Conservation (phyloP, 2,329 filamentous ascomycete species). For the Diplodia seriata region DNA sequence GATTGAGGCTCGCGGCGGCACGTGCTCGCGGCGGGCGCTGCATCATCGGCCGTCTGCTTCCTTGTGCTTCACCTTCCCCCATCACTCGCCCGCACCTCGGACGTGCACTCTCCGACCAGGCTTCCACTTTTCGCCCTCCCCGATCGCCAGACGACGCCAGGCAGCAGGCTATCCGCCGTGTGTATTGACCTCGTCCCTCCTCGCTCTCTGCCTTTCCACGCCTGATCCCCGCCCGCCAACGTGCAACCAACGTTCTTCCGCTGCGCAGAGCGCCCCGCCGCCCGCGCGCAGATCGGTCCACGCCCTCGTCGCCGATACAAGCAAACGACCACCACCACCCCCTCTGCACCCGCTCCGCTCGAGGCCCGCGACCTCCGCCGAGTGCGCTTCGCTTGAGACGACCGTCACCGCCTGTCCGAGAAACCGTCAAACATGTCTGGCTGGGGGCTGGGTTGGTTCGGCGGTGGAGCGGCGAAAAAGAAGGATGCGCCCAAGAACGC, state of each 20-base stretch:
- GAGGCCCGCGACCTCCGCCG: not conserved
- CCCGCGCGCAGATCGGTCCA: conserved; percentile 21
- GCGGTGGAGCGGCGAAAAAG: conserved; percentile 81
- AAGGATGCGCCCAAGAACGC: conserved; percentile 97
- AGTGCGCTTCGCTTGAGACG: conserved; percentile 9
- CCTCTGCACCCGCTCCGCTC: not conserved
- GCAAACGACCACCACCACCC: not conserved
- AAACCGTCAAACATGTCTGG: conserved; percentile 43
- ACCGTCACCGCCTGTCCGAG: not conserved
- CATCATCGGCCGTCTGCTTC: conserved; percentile 29
- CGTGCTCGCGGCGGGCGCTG: conserved; percentile 25
- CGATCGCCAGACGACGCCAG: not conserved
- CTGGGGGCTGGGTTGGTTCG: conserved; percentile 78
- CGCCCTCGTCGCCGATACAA: not conserved
- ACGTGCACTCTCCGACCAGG: conserved; percentile 24
- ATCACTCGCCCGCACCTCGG: conserved; percentile 6
- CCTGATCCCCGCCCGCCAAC: conserved; percentile 7
- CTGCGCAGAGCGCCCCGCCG: conserved; percentile 21
- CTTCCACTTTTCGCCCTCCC: conserved; percentile 9
- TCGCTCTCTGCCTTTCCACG: not conserved
- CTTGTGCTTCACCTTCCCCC: conserved; percentile 32
- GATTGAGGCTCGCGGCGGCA: conserved; percentile 28
- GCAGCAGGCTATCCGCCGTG: not conserved
- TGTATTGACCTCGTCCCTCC: not conserved
- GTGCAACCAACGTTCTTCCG: not conserved